phyloP scores from a whole-genome alignment of 768 basidiomycete species.

The Exidia glandulosa region DNA sequence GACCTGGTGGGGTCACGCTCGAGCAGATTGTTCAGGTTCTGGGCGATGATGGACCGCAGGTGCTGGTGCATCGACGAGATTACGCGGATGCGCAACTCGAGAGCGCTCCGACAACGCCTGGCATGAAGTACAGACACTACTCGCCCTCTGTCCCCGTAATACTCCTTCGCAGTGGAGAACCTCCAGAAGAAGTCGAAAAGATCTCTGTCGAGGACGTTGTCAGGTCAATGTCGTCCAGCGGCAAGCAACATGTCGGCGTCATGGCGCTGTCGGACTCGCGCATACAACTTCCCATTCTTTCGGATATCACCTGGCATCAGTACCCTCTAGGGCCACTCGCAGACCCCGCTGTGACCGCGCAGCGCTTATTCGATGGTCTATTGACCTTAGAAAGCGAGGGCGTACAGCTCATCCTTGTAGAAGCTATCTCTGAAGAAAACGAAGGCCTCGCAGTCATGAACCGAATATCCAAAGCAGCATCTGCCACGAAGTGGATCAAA shows the following conservation, averaged over 20 bases:
- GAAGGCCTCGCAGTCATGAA: conserved; percentile 96
- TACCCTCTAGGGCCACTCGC: conserved; percentile 30
- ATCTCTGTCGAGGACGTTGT: not conserved
- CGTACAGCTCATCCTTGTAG: conserved; percentile 75
- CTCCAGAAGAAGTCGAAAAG: conserved; percentile 13
- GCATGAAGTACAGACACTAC: conserved; percentile 99
- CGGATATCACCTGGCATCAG: not conserved
- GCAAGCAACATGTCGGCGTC: conserved; percentile 33
- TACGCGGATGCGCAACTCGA: conserved; percentile 61
- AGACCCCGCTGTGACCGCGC: conserved; percentile 61
- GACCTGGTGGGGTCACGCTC: conserved; percentile 87
- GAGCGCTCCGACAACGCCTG: conserved; percentile 82
- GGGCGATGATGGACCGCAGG: conserved; percentile 38
- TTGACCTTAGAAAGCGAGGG: conserved; percentile 65
- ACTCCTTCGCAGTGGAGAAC: conserved; percentile 47
- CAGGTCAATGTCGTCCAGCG: not conserved
- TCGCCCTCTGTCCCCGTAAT: conserved; percentile 82
- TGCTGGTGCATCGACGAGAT: conserved; percentile 73
- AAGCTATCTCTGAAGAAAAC: conserved; percentile 66
- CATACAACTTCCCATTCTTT: conserved; percentile 11
- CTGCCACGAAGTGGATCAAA: conserved; percentile 31
- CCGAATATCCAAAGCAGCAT: conserved; percentile 80
- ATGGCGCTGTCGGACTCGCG: conserved; percentile 52
- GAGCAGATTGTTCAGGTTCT: conserved; percentile 70
- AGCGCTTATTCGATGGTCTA: conserved; percentile 78